A percentile compares a stretch with the other conserved stretches of the same genome.
Evolutionary conservation across 148 eudicot species (phyloP).

Genomic region (Rhododendron mucronatum): DNA sequence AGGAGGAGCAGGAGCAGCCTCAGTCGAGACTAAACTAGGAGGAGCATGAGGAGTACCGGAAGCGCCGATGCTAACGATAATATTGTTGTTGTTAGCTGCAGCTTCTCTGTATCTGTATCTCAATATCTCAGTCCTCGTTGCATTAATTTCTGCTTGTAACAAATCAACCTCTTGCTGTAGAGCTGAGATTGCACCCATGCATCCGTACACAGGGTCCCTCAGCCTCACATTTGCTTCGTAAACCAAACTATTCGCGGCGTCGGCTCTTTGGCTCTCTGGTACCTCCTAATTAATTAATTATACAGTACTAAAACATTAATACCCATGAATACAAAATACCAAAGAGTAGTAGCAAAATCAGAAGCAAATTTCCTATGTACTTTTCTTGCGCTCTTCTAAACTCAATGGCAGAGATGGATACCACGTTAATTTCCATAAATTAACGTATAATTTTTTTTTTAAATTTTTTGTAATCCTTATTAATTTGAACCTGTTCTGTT

Average conservation of each 20-base stretch:
- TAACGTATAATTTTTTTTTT: no score
- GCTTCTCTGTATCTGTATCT: constrained; percentile 68
- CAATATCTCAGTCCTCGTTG: constrained; percentile 55
- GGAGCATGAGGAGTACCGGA: constrained; percentile 15
- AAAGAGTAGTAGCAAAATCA: background rate
- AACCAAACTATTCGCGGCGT: constrained; percentile 83
- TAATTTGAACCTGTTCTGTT: background rate
- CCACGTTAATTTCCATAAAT: no score
- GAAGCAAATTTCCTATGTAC: background rate
- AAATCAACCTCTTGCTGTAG: constrained; percentile 63
- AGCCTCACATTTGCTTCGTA: constrained; percentile 85
- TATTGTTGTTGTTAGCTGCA: constrained; percentile 14
- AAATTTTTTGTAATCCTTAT: background rate
- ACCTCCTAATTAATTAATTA: constrained; percentile 68
- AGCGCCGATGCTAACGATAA: constrained; percentile 13
- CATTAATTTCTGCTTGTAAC: constrained; percentile 52
- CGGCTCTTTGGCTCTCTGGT: constrained; percentile 64
- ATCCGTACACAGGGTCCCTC: constrained; percentile 79
- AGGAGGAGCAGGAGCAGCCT: constrained; percentile 25
- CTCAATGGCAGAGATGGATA: no score
- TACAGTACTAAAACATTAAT: background rate
- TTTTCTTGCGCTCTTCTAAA: no score
- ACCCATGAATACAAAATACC: background rate
- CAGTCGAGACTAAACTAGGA: constrained; percentile 3
- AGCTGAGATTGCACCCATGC: constrained; percentile 91